Percentiles rank a stretch among this genome's conserved stretches.
These are phyloP conservation scores for Dunaliella sp. DNA, from an alignment of 139 green algal species.

Conservation along the genomic window DNA sequence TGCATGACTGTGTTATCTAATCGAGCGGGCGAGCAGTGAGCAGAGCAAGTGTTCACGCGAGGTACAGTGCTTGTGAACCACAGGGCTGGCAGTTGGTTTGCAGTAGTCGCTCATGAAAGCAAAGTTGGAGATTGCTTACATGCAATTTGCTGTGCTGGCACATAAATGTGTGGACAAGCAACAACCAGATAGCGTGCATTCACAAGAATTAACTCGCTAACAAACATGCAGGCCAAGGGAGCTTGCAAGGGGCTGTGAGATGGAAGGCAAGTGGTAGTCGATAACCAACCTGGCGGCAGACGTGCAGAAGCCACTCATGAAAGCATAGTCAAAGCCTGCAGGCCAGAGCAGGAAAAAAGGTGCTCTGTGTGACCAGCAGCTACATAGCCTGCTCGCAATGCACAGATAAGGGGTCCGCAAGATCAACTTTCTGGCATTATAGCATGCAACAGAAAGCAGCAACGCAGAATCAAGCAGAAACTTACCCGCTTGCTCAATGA, in stretches of 20 bases:
- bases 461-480: neutral
- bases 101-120: too few relatives aligned
- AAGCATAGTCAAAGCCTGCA: constrained; percentile 76
- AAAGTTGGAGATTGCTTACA: neutral
- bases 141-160: neutral
- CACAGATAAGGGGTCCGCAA: neutral
- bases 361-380: neutral
- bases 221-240: neutral
- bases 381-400: too few relatives aligned
- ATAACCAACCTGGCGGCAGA: constrained; percentile 41
- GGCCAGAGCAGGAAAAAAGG: neutral
- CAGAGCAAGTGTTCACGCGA: too few relatives aligned
- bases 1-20: too few relatives aligned
- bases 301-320: constrained; percentile 89
- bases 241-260: neutral
- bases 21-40: too few relatives aligned
- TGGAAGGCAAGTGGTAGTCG: neutral
- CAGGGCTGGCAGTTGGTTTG: too few relatives aligned
- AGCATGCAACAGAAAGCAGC: neutral
- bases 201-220: neutral
- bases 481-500: constrained; percentile 73
- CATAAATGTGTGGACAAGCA: neutral
- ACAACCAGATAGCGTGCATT: too few relatives aligned
- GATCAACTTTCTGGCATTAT: neutral
- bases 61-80: too few relatives aligned